phyloP scores from a whole-genome alignment of 1,139 yeast species.

The Protomyces macrosporus region DNA sequence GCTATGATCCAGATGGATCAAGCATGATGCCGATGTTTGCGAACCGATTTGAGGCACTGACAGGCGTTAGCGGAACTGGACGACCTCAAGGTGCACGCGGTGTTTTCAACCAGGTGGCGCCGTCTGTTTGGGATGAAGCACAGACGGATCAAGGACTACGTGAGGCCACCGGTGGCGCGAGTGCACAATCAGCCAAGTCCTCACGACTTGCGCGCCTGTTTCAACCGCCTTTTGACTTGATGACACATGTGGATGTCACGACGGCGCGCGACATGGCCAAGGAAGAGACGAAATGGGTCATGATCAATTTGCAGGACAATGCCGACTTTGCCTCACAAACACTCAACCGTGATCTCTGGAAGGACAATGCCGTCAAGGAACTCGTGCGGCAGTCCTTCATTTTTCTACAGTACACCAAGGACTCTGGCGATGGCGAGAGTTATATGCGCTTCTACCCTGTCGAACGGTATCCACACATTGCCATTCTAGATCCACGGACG shows the following conservation, averaged over 20 bases:
- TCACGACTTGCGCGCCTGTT: conserved; percentile 57
- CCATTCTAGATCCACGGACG: conserved; percentile 89
- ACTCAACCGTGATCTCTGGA: conserved; percentile 90
- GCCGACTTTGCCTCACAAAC: conserved; percentile 84
- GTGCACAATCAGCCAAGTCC: conserved; percentile 27
- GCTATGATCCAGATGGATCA: neutral
- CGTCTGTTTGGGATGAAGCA: conserved; percentile 33
- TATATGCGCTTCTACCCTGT: conserved; percentile 69
- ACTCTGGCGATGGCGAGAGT: conserved; percentile 65
- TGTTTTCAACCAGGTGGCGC: conserved; percentile 29
- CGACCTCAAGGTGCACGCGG: conserved; percentile 14
- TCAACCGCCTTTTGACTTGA: conserved; percentile 89
- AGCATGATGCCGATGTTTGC: neutral
- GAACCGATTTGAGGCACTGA: conserved; percentile 7
- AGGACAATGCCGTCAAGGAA: conserved; percentile 59
- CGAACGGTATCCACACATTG: conserved; percentile 75
- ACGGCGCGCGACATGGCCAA: conserved; percentile 64
- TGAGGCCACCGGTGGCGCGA: conserved; percentile 31
- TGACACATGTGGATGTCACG: conserved; percentile 61
- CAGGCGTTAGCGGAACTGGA: neutral
- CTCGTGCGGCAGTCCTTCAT: conserved; percentile 63
- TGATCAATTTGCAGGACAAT: conserved; percentile 80
- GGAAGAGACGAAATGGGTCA: conserved; percentile 65
- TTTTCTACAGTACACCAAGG: conserved; percentile 66
- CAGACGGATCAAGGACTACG: conserved; percentile 31